Percentiles rank a stretch among this genome's conserved stretches.
Evolutionary conservation across 2,329 filamentous ascomycete species (phyloP).

Genomic region (Venturia aucupariae): DNA sequence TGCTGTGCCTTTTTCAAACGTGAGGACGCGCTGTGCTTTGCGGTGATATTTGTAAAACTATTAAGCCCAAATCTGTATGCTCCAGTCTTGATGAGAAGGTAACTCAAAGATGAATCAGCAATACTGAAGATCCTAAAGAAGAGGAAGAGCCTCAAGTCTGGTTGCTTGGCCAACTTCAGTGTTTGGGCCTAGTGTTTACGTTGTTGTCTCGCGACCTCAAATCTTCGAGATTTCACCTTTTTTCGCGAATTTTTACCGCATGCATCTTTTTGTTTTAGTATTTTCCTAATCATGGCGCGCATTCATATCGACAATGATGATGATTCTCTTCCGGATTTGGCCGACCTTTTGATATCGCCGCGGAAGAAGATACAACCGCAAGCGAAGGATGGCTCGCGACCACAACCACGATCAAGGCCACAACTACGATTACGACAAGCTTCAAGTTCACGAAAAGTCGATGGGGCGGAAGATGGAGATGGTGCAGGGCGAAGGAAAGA

Average conservation of each 20-base stretch:
- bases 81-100: too few relatives aligned
- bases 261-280: not conserved
- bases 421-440: not conserved
- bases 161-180: not conserved
- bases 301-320: slow-evolving; percentile 16
- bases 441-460: not conserved
- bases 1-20: not conserved
- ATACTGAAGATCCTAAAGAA: too few relatives aligned
- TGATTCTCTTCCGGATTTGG: slow-evolving; percentile 17
- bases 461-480: not conserved
- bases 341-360: slow-evolving; percentile 13
- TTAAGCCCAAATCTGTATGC: too few relatives aligned
- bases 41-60: too few relatives aligned
- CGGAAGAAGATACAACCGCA: slow-evolving; percentile 1
- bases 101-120: too few relatives aligned
- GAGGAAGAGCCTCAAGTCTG: not conserved
- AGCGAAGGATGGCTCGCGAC: not conserved
- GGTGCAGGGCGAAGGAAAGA: not conserved
- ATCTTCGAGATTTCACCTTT: not conserved
- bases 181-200: not conserved
- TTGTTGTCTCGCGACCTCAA: not conserved
- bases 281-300: slow-evolving; percentile 12
- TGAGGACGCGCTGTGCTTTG: not conserved
- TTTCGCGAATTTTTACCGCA: not conserved
- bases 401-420: not conserved